Percentiles rank a stretch among this genome's conserved stretches.
These are phyloP conservation scores for Talaromyces albobiverticillius DNA, from an alignment of 2,329 filamentous ascomycete species.

Conservation along the genomic window DNA sequence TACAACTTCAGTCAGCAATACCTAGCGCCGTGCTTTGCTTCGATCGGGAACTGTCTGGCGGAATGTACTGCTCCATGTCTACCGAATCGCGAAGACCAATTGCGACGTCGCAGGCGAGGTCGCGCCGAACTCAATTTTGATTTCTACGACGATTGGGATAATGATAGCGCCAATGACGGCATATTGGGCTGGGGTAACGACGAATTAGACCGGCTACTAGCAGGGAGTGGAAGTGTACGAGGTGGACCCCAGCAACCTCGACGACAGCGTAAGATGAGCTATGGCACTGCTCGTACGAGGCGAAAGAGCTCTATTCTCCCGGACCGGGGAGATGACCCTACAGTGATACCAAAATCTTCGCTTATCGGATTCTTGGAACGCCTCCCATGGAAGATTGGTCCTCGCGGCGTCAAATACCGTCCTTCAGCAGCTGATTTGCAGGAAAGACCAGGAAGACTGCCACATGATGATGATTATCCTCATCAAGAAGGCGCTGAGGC, in stretches of 20 bases:
- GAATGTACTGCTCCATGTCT: constrained; percentile 66
- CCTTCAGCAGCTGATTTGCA: constrained; percentile 87
- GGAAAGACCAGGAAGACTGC: constrained; percentile 69
- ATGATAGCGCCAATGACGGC: constrained; percentile 56
- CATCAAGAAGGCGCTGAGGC: constrained; percentile 5
- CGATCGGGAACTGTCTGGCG: constrained; percentile 64
- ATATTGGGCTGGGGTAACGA: constrained; percentile 77
- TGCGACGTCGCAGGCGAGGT: constrained; percentile 62
- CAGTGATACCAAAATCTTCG: constrained; percentile 83
- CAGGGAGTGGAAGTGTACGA: constrained; percentile 55
- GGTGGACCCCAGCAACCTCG: constrained; percentile 60
- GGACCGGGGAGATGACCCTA: constrained; percentile 65
- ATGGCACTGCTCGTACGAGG: constrained; percentile 69
- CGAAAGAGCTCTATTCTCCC: constrained; percentile 57
- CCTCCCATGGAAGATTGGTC: constrained; percentile 80
- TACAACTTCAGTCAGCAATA: constrained; percentile 87
- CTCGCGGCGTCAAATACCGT: constrained; percentile 75
- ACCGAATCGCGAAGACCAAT: constrained; percentile 70
- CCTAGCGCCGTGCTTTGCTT: constrained; percentile 73
- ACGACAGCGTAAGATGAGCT: constrained; percentile 82
- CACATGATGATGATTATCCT: constrained; percentile 52
- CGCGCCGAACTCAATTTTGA: constrained; percentile 84
- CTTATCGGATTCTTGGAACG: constrained; percentile 80
- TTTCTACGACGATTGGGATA: constrained; percentile 97
- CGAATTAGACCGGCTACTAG: constrained; percentile 79